phyloP scores from a whole-genome alignment of 495 filamentous ascomycete genomes.

The Talaromyces wortmannii region DNA sequence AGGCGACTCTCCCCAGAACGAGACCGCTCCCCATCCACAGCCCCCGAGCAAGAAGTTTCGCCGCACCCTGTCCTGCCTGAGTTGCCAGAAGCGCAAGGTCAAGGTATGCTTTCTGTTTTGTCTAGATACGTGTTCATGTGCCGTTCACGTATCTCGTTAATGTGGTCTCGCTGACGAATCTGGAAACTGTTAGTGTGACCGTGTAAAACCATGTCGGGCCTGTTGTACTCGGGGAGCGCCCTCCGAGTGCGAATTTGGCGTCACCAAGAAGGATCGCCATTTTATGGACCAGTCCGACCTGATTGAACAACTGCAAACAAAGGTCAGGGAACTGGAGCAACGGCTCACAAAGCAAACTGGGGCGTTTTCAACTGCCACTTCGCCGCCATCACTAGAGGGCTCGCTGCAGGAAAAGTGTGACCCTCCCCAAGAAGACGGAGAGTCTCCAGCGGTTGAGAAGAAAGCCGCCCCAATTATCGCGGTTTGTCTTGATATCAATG shows the following conservation, averaged over 20 bases:
- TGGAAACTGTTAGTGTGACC: conserved; percentile 13
- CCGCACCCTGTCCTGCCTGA: conserved; percentile 21
- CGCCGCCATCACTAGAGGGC: not conserved
- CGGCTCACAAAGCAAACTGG: conserved; percentile 7
- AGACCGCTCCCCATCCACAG: not conserved
- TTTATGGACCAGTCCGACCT: conserved; percentile 18
- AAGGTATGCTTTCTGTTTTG: conserved; percentile 10
- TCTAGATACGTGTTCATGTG: not conserved
- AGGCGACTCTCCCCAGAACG: not conserved
- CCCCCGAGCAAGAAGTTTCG: conserved; percentile 17
- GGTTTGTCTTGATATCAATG: not conserved
- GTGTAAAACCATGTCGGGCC: conserved; percentile 21
- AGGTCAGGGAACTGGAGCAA: conserved; percentile 6
- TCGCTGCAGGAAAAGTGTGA: not conserved
- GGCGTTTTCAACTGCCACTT: not conserved
- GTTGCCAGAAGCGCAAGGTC: conserved; percentile 23
- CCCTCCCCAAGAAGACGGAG: not conserved
- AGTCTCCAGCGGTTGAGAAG: not conserved
- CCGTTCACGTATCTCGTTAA: not conserved
- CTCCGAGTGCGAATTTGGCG: conserved; percentile 22
- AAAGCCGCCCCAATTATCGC: conserved; percentile 5
- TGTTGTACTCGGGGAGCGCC: conserved; percentile 21
- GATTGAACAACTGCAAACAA: conserved; percentile 15
- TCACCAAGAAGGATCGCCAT: conserved; percentile 18
- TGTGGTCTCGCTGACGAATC: not conserved